Evolutionary conservation across 345 rosid genomes (phyloP).

Genomic region (Arabidopsis suecica): DNA sequence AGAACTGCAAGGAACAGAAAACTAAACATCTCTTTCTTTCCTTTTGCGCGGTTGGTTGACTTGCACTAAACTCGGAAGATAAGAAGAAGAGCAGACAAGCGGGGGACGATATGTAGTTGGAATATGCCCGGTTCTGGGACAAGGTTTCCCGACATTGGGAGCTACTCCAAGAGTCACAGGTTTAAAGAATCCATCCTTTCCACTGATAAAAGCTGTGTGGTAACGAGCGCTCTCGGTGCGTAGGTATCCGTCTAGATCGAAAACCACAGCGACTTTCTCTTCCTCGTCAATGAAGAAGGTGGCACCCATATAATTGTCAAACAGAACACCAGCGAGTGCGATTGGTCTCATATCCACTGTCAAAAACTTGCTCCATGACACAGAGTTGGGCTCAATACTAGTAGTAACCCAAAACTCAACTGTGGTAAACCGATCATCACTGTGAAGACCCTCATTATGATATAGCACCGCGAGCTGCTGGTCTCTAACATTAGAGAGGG

Average conservation of each 20-base stretch:
- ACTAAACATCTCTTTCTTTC: neutral
- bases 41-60: neutral
- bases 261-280: neutral
- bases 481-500: neutral
- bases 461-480: neutral
- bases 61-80: constrained; percentile 5
- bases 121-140: too few species aligned
- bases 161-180: neutral
- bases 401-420: neutral
- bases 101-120: neutral
- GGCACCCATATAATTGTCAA: neutral
- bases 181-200: neutral
- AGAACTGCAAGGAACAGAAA: too few species aligned
- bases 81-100: neutral
- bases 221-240: neutral
- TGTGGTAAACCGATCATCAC: too few species aligned
- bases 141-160: neutral
- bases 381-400: neutral
- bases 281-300: neutral
- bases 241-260: neutral
- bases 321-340: neutral
- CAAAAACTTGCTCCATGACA: neutral
- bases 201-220: neutral
- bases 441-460: too few species aligned
- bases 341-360: neutral